Evolutionary conservation across 202 grass and related monocot species (phyloP).

Genomic region (Zizania palustris): DNA sequence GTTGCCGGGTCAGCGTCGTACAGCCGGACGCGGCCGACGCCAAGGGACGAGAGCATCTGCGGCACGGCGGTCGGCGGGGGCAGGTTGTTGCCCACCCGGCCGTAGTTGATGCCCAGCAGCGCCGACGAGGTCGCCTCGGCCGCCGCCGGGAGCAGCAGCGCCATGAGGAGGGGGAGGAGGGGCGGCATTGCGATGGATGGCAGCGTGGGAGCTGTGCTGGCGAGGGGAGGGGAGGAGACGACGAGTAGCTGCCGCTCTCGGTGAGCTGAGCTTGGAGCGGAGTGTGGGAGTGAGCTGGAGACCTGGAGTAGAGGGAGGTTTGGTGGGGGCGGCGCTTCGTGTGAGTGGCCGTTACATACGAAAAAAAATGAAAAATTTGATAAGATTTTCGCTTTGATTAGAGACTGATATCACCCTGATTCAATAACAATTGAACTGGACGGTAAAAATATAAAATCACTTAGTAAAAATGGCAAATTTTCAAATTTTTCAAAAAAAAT

Average conservation of each 20-base stretch:
- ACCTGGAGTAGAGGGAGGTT: conserved; percentile 25
- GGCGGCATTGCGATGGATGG: conserved; percentile 36
- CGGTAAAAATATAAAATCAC: no score
- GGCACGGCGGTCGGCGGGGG: conserved; percentile 44
- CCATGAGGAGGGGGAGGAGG: conserved; percentile 25
- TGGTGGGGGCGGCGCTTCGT: not conserved
- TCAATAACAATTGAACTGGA: no score
- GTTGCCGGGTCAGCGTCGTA: conserved; percentile 63
- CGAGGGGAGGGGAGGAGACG: not conserved
- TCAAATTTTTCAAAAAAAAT: no score
- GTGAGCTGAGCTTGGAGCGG: not conserved
- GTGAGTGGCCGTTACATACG: no score
- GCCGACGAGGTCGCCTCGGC: conserved; percentile 50
- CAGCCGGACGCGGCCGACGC: conserved; percentile 62
- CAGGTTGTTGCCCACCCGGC: conserved; percentile 76
- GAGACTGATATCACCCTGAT: no score
- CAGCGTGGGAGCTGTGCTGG: conserved; percentile 14
- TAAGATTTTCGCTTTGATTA: no score
- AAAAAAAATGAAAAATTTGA: no score
- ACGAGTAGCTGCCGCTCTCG: not conserved
- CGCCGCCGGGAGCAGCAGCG: conserved; percentile 32
- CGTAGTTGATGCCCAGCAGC: conserved; percentile 83
- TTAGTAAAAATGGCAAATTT: no score
- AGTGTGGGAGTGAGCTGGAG: conserved; percentile 41
- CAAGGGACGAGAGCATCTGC: conserved; percentile 46